phyloP scores from a whole-genome alignment of 768 basidiomycete genomes.

The Termitomyces sp. region DNA sequence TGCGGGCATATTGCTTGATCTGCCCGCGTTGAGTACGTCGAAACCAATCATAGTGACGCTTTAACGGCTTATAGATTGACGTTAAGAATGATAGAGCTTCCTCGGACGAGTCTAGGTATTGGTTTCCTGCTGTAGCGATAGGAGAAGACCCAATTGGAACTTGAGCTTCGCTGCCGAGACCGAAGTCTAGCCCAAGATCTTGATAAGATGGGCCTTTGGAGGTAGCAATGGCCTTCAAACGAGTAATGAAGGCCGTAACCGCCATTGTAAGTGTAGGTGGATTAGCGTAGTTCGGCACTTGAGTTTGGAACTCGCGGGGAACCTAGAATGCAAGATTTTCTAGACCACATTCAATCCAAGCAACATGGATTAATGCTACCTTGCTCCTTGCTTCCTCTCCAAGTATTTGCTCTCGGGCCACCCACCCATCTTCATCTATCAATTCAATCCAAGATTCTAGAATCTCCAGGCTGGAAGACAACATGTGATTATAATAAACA shows the following conservation, averaged over 20 bases:
- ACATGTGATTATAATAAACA: not conserved
- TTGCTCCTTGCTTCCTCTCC: slow-evolving; percentile 96
- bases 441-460: slow-evolving; percentile 85
- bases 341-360: not conserved
- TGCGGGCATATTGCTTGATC: slow-evolving; percentile 84
- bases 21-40: slow-evolving; percentile 90
- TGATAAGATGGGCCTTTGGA: slow-evolving; percentile 43
- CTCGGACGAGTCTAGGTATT: slow-evolving; percentile 52
- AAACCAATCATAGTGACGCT: slow-evolving; percentile 96
- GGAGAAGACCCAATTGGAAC: slow-evolving; percentile 33
- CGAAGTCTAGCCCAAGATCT: slow-evolving; percentile 64
- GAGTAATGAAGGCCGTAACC: slow-evolving; percentile 82
- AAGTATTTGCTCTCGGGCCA: slow-evolving; percentile 92
- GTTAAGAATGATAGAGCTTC: slow-evolving; percentile 65
- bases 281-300: slow-evolving; percentile 92
- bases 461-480: slow-evolving; percentile 67
- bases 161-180: slow-evolving; percentile 44
- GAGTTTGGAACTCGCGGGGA: slow-evolving; percentile 84
- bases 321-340: slow-evolving; percentile 43
- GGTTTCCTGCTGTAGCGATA: slow-evolving; percentile 25
- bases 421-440: slow-evolving; percentile 94
- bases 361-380: slow-evolving; percentile 29
- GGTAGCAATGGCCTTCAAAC: slow-evolving; percentile 41
- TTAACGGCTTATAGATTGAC: slow-evolving; percentile 78
- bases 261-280: slow-evolving; percentile 95